Conservation (phyloP, 805 yeast species). For the Yamadazyma endophytica region DNA sequence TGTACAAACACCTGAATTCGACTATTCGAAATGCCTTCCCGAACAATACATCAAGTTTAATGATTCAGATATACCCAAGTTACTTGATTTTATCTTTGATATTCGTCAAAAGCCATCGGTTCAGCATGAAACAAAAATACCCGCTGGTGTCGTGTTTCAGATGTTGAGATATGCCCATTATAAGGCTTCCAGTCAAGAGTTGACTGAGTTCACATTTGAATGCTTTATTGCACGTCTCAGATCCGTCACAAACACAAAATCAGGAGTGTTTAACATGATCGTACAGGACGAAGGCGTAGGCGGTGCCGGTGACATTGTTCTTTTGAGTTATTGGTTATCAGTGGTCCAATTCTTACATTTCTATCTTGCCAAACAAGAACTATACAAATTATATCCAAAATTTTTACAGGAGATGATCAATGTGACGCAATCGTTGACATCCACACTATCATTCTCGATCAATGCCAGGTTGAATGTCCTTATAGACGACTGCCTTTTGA, state of each 20-base stretch:
- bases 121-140: conserved; percentile 50
- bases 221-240: conserved; percentile 60
- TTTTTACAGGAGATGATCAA: conserved; percentile 61
- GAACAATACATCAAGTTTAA: conserved; percentile 61
- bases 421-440: conserved; percentile 56
- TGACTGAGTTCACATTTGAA: conserved; percentile 57
- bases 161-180: conserved; percentile 65
- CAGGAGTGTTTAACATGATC: conserved; percentile 52
- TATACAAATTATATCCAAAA: conserved; percentile 52
- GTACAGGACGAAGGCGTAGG: conserved; percentile 19
- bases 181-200: conserved; percentile 49
- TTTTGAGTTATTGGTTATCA: conserved; percentile 84
- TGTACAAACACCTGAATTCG: conserved; percentile 39
- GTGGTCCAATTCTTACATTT: conserved; percentile 72
- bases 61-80: conserved; percentile 50
- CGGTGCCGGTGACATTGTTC: conserved; percentile 60
- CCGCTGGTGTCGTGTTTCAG: conserved; percentile 69
- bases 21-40: conserved; percentile 50
- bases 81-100: conserved; percentile 45
- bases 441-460: conserved; percentile 64
- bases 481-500: conserved; percentile 63
- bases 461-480: conserved; percentile 55
- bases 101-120: conserved; percentile 32
- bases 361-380: conserved; percentile 63
- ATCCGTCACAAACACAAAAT: conserved; percentile 53